Evolutionary conservation across 768 basidiomycete species (phyloP).

Genomic region (Psilocybe cubensis): DNA sequence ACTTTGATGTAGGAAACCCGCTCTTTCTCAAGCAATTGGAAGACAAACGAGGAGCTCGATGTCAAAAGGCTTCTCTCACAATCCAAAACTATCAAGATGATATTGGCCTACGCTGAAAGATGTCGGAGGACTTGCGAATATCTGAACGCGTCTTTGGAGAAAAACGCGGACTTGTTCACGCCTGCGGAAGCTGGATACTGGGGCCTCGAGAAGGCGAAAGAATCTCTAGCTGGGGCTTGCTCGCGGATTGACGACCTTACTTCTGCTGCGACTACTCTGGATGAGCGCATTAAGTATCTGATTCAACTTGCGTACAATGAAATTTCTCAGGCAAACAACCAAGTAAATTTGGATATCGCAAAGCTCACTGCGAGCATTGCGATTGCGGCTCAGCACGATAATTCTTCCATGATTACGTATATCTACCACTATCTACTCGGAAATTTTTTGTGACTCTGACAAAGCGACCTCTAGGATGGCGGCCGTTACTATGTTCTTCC

Average conservation of each 20-base stretch:
- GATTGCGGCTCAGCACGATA: conserved; percentile 1
- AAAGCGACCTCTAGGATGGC: background rate
- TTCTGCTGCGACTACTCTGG: background rate
- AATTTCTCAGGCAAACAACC: background rate
- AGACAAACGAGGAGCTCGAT: background rate
- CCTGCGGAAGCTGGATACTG: background rate
- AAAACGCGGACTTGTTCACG: background rate
- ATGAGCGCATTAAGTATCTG: background rate
- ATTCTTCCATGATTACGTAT: conserved; percentile 5
- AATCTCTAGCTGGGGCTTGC: background rate
- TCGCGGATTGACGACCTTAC: background rate
- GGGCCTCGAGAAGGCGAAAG: background rate
- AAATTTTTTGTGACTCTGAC: background rate
- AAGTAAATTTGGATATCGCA: conserved; percentile 2
- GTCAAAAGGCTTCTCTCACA: background rate
- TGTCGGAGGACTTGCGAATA: background rate
- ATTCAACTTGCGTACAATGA: background rate
- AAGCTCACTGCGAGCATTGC: background rate
- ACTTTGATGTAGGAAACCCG: background rate
- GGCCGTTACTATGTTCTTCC: conserved; percentile 3
- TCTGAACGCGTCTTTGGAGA: background rate
- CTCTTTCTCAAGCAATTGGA: background rate
- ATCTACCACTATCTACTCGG: no score
- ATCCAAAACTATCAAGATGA: background rate
- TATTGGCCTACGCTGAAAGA: background rate